Percentiles rank a stretch among this genome's conserved stretches.
phyloP scores from a whole-genome alignment of 129 eudicot species.

The Calendula officinalis region DNA sequence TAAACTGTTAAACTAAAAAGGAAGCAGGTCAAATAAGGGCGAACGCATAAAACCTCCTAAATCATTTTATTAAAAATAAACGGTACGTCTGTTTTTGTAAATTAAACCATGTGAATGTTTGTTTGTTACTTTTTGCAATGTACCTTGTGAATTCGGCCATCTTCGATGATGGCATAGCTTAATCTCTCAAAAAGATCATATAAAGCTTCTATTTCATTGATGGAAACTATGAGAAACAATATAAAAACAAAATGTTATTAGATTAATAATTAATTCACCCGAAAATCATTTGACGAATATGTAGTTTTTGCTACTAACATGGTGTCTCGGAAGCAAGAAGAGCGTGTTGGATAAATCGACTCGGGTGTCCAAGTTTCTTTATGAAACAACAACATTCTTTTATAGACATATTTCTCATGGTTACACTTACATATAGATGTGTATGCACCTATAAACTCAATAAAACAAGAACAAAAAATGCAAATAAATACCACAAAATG shows the following conservation, averaged over 20 bases:
- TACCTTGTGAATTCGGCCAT: conserved; percentile 64
- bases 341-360: conserved; percentile 37
- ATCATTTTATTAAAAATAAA: no score
- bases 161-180: conserved; percentile 46
- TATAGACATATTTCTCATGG: conserved; percentile 35
- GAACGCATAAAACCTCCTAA: no score
- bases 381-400: conserved; percentile 52
- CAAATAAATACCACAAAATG: neutral
- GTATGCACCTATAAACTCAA: conserved; percentile 17
- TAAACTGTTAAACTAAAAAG: no score
- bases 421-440: conserved; percentile 7
- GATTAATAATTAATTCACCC: neutral
- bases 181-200: conserved; percentile 42
- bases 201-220: conserved; percentile 47
- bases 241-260: neutral
- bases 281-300: conserved; percentile 11
- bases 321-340: conserved; percentile 75
- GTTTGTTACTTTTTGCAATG: no score
- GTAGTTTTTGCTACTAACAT: conserved; percentile 57
- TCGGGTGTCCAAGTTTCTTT: conserved; percentile 36
- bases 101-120: no score
- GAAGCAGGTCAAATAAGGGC: no score
- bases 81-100: no score
- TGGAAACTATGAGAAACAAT: conserved; percentile 48
- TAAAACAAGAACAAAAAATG: conserved; percentile 7